Base-by-base conservation (phyloP, 305 asterid genomes). In the Coffea humblotiana region DNA sequence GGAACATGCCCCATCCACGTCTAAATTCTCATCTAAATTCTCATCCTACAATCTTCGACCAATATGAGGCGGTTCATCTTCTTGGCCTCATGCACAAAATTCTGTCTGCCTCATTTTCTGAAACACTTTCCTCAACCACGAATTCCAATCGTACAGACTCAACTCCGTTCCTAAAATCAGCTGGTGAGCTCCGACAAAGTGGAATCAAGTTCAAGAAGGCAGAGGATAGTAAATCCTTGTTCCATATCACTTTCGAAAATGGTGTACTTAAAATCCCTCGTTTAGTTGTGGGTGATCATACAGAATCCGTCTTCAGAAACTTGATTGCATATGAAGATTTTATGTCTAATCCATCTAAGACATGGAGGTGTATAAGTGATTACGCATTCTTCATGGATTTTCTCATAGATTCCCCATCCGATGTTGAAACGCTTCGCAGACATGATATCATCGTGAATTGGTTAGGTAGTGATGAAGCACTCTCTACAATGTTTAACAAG, bases 1-100 rank as follows among this genome's bases (percentile, higher is more conserved):
- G 0, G 6, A 3, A 0, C 6, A 0, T 40, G 43, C 6, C 43
- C 0, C 0, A 40, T 40, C 43, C 6, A 40, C 5, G 6, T 40
- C 43, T 3, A 40, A 40, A 3, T 40, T 40, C 43, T 40, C 43
- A 40, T 40, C 43, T 3, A 40, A 40, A 3, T 40, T 40, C 43
- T 40, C 43, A 40, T 40, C 0, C 43, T 40, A 0, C 0, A 40
- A 40, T 3, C 43, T 40, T 5, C 0, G 4, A n/a, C n/a, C n/a
- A n/a, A n/a, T n/a, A n/a, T n/a, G n/a, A n/a, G n/a, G n/a, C n/a
- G n/a, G 43, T 40, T 40, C 43, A 40, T 40, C 43, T 40, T 3
- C 43, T 40, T 40, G 43, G 6, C 43, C 43, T 40, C 43, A 0
- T 40, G 43, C 43, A 40, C 43, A 40, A 3, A 5, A 3, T 3